A percentile compares a stretch with the other conserved stretches of the same genome.
Evolutionary conservation across 371 early-diverging fungal genomes (phyloP).

Genomic region (Mycotypha africana): DNA sequence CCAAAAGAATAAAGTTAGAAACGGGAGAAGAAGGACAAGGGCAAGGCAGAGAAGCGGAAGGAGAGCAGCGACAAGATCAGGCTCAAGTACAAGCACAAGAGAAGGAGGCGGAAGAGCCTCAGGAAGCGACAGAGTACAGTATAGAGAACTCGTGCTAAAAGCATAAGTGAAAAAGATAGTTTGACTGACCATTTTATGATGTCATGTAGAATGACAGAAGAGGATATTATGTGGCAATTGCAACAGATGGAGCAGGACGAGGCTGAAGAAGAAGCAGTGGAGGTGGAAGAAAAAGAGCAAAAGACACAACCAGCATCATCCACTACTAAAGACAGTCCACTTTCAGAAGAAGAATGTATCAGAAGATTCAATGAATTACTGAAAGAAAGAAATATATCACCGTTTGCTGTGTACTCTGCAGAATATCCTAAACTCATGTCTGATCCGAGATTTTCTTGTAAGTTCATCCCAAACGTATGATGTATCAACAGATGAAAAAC

Average conservation of each 20-base stretch:
- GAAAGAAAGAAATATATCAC: constrained; percentile 62
- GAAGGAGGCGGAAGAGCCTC: constrained; percentile 1
- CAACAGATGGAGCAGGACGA: constrained; percentile 41
- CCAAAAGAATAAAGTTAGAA: not conserved
- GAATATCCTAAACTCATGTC: constrained; percentile 55
- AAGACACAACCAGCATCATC: too few relatives aligned
- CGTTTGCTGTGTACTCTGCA: constrained; percentile 69
- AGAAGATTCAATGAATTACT: constrained; percentile 52
- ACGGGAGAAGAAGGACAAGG: not conserved
- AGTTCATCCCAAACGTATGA: constrained; percentile 15
- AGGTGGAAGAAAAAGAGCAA: not conserved
- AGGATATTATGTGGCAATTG: constrained; percentile 66
- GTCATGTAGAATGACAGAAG: constrained; percentile 62
- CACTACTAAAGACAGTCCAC: constrained; percentile 1
- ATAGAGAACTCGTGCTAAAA: too few relatives aligned
- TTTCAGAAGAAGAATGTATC: constrained; percentile 33
- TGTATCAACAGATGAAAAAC: too few relatives aligned
- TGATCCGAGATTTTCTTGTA: constrained; percentile 53
- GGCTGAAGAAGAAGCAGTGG: constrained; percentile 1
- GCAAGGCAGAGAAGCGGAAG: not conserved
- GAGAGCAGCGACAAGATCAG: constrained; percentile 5
- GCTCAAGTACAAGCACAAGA: not conserved
- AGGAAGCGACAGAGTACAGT: constrained; percentile 4
- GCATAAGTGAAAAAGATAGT: too few relatives aligned
- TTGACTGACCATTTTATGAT: too few relatives aligned